phyloP scores from a whole-genome alignment of 495 filamentous ascomycete species.

The Tuber aestivum region DNA sequence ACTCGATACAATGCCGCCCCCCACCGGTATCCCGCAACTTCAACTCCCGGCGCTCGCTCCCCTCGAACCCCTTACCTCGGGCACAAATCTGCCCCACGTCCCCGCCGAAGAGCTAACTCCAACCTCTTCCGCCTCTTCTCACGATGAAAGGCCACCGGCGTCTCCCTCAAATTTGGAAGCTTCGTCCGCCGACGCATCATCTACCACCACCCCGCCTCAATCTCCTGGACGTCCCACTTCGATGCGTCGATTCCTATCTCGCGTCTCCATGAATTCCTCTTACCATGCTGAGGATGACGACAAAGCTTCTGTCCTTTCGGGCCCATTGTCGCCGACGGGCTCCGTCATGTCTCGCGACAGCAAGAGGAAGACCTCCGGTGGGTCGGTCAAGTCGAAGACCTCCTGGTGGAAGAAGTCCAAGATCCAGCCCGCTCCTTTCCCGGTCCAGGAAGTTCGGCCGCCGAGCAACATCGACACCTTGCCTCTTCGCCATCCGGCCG shows the following conservation, averaged over 20 bases:
- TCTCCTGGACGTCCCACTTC: slow-evolving; percentile 39
- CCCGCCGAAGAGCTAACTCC: slow-evolving; percentile 34
- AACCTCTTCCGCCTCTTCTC: slow-evolving; percentile 18
- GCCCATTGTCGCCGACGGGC: slow-evolving; percentile 31
- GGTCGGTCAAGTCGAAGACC: slow-evolving; percentile 26
- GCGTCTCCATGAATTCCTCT: slow-evolving; percentile 44
- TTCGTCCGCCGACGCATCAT: slow-evolving; percentile 27
- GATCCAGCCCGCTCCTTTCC: slow-evolving; percentile 23
- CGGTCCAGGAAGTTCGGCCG: slow-evolving; percentile 32
- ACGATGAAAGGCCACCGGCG: slow-evolving; percentile 27
- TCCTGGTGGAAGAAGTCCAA: slow-evolving; percentile 41
- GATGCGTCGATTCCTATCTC: slow-evolving; percentile 46
- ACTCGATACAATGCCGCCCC: neutral
- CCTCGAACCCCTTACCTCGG: slow-evolving; percentile 40
- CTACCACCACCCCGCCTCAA: slow-evolving; percentile 34
- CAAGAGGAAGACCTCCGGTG: slow-evolving; percentile 27
- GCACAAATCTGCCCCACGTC: slow-evolving; percentile 41
- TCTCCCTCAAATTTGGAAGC: slow-evolving; percentile 21
- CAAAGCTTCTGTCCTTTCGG: slow-evolving; percentile 34
- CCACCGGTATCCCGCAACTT: slow-evolving; percentile 38
- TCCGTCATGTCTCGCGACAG: slow-evolving; percentile 40
- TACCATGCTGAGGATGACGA: slow-evolving; percentile 39
- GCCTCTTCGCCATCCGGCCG: slow-evolving; percentile 45
- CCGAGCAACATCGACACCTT: neutral
- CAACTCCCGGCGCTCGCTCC: slow-evolving; percentile 36